Base-by-base conservation (phyloP, 139 green algal genomes). In the Mychonastes homosphaera region DNA sequence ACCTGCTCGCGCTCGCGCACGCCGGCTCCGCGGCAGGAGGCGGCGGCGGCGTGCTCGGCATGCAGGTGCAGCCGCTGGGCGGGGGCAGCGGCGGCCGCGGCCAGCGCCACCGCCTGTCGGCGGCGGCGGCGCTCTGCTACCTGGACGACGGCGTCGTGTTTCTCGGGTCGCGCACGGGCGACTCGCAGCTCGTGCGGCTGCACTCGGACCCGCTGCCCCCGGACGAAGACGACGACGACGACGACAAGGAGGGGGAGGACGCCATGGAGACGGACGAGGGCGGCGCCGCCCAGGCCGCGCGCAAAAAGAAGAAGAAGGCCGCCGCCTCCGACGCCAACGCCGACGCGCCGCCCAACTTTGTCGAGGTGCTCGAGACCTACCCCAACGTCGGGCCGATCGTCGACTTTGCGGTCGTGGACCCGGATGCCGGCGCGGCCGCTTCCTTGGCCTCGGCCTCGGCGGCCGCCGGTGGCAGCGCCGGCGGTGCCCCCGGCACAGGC, bases 331-430 rank as follows among this genome's bases (percentile, higher is more conserved):
- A n/a, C 29, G 43, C 56, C n/a, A 33, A 9, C 3, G 30, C 32
- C 38, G 51, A 47, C 21, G 63, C 64, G 16, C 53, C 38, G 2
- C 58, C 69, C 5, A 55, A 34, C 39, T 62, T 66, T 53, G 46
- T 84, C 4, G 77, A 97, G 77, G 71, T 95, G 35, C 53, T 98
- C 40, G 88, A 97, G 15, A 77, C 45, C 7, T 94, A 86, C 63
- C 74, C 78, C 40, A 95, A 94, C 69, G 71, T 98, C 53, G 92
- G 88, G 0, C 92, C 92, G 38, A 95, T 98, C 43, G 70, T 97
- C 9, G 92, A 98, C 73, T 90, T 98, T 56, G 77, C 35, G 16
- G 85, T 97, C 12, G 79, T 96, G 56, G 92, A 98, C 62, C 66
- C 95, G 53, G 92, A 98, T 60, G n/a, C n/a, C n/a, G n/a, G n/a